Conservation (phyloP, 2,329 filamentous ascomycete genomes). For the Gliomastix tumulicola region DNA sequence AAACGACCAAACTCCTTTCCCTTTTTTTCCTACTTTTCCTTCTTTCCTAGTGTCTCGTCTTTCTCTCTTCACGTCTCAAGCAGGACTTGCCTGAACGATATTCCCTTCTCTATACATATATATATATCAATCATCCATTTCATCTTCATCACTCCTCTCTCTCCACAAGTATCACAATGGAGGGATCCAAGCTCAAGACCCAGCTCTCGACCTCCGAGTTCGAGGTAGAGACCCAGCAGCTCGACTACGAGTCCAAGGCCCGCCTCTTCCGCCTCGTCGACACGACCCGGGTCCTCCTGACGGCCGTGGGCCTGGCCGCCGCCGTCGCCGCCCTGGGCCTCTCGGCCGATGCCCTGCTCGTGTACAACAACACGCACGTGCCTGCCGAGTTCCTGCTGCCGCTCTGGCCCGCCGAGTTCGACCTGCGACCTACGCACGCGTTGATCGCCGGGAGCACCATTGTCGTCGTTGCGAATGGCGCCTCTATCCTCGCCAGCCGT, state of each 20-base stretch:
- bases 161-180: slow-evolving; percentile 15
- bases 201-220: slow-evolving; percentile 37
- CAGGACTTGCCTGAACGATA: too few relatives aligned
- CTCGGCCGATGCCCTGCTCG: slow-evolving; percentile 43
- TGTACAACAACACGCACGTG: slow-evolving; percentile 48
- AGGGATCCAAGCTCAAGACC: slow-evolving; percentile 24
- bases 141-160: too few relatives aligned
- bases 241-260: slow-evolving; percentile 26
- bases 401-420: slow-evolving; percentile 51
- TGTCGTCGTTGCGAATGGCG: slow-evolving; percentile 37
- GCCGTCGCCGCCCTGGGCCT: slow-evolving; percentile 47
- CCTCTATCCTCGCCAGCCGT: slow-evolving; percentile 42
- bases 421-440: slow-evolving; percentile 48
- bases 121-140: too few relatives aligned
- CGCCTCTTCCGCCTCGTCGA: slow-evolving; percentile 33
- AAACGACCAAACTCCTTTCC: too few relatives aligned
- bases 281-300: slow-evolving; percentile 37
- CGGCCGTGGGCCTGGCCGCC: slow-evolving; percentile 40
- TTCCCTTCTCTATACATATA: too few relatives aligned
- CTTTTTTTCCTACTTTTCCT: too few relatives aligned
- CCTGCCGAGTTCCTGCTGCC: slow-evolving; percentile 39
- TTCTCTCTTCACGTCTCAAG: too few relatives aligned
- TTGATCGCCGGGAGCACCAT: slow-evolving; percentile 45
- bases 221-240: slow-evolving; percentile 34
- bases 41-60: too few relatives aligned